A percentile compares a stretch with the other conserved stretches of the same genome.
Conservation (phyloP, 2,329 filamentous ascomycete species). For the Thelonectria discophora region DNA sequence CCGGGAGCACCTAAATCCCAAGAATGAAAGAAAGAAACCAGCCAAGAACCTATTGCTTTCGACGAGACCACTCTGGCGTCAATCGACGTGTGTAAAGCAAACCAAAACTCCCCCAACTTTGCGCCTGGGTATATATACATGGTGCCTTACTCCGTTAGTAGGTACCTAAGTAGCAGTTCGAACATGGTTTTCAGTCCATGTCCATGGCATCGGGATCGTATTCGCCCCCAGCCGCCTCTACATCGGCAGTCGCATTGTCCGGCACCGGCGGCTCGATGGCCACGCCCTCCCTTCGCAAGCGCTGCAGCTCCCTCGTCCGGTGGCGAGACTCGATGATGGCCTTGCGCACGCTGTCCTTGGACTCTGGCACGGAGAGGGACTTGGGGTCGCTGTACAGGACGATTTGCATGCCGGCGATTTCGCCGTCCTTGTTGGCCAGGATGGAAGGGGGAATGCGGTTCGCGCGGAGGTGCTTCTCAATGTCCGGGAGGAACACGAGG, state of each 20-base stretch:
- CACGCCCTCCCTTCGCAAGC: constrained; percentile 48
- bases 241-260: constrained; percentile 18
- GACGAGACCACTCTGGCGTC: neutral
- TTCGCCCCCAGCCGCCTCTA: constrained; percentile 27
- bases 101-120: constrained; percentile 38
- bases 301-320: constrained; percentile 69
- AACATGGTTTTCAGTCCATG: constrained; percentile 56
- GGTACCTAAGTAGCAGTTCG: neutral
- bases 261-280: constrained; percentile 16
- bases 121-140: constrained; percentile 37
- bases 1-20: constrained; percentile 1
- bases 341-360: constrained; percentile 80
- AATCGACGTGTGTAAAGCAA: neutral
- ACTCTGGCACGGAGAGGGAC: constrained; percentile 77
- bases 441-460: constrained; percentile 76
- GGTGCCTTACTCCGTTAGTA: too few species aligned
- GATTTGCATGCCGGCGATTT: constrained; percentile 72
- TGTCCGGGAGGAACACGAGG: constrained; percentile 84
- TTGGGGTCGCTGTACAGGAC: constrained; percentile 85
- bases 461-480: constrained; percentile 79
- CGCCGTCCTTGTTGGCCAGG: constrained; percentile 64
- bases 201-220: constrained; percentile 74
- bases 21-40: constrained; percentile 11
- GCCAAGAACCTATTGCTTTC: constrained; percentile 7
- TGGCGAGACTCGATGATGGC: constrained; percentile 83